Evolutionary conservation across 345 rosid species (phyloP).

Genomic region (Lepidium sativum): DNA sequence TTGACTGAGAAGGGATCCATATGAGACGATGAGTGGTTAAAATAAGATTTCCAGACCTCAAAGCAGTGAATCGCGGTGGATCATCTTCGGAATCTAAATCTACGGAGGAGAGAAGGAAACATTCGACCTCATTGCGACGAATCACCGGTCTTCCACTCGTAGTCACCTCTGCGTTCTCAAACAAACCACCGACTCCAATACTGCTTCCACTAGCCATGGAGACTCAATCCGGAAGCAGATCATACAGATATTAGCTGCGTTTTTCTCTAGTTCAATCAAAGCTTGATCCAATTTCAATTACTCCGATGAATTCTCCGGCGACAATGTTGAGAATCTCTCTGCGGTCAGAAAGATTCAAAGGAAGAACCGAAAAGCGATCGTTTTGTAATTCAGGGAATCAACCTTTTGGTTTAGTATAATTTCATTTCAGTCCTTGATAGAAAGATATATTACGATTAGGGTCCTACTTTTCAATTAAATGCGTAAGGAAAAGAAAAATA

Average conservation of each 20-base stretch:
- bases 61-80: constrained; percentile 30
- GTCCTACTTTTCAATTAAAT: background rate
- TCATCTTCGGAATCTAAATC: constrained; percentile 65
- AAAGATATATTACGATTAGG: background rate
- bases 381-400: background rate
- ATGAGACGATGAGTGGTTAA: constrained; percentile 88
- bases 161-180: constrained; percentile 41
- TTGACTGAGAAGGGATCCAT: constrained; percentile 56
- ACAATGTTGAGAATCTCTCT: background rate
- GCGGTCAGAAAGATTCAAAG: background rate
- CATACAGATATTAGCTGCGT: background rate
- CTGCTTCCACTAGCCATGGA: constrained; percentile 28
- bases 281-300: background rate
- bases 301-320: background rate
- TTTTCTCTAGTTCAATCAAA: background rate
- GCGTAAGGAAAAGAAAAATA: no score
- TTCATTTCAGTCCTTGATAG: background rate
- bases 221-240: constrained; percentile 1
- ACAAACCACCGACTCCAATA: constrained; percentile 18
- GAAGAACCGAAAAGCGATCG: background rate
- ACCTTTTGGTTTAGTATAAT: background rate
- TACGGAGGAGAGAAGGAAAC: constrained; percentile 65
- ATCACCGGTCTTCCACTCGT: constrained; percentile 80
- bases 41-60: constrained; percentile 56
- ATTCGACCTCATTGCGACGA: constrained; percentile 56